These are phyloP conservation scores for Mortierella alpina DNA, from an alignment of 192 early-diverging fungal genomes.

Conservation along the genomic window DNA sequence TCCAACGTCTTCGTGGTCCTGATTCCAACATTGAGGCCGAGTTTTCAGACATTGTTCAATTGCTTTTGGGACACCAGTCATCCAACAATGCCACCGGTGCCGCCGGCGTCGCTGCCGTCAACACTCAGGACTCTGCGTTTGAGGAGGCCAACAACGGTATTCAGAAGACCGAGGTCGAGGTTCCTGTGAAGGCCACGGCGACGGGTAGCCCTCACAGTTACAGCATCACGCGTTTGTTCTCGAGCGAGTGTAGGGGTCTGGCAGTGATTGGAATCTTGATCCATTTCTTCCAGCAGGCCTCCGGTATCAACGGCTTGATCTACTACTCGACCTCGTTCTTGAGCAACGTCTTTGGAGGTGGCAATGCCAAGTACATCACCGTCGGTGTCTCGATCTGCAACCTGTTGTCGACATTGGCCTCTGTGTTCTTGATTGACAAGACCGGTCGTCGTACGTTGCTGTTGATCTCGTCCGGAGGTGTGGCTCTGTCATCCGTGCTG, in stretches of 20 bases:
- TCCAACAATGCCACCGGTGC: conserved; percentile 5
- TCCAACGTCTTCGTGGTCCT: conserved; percentile 66
- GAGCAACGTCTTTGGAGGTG: conserved; percentile 62
- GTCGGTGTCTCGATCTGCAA: conserved; percentile 69
- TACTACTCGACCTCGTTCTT: conserved; percentile 92
- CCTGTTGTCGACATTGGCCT: conserved; percentile 69
- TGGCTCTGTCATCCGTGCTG: conserved; percentile 70
- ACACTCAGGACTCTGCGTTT: conserved; percentile 35
- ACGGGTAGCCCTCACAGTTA: conserved; percentile 51
- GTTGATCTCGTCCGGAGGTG: conserved; percentile 69
- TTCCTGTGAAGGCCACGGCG: conserved; percentile 46
- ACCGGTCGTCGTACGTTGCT: conserved; percentile 76
- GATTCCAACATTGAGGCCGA: conserved; percentile 66
- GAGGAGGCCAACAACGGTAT: conserved; percentile 1
- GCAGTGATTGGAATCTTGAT: conserved; percentile 72
- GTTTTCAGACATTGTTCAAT: conserved; percentile 69
- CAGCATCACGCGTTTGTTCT: conserved; percentile 64
- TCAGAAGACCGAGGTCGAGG: conserved; percentile 45
- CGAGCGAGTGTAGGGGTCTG: conserved; percentile 67
- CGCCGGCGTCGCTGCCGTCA: conserved; percentile 16
- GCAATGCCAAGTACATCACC: conserved; percentile 70
- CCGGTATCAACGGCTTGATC: conserved; percentile 87
- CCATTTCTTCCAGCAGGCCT: conserved; percentile 85
- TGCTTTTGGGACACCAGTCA: conserved; percentile 56
- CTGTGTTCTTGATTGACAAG: conserved; percentile 69